phyloP scores from a whole-genome alignment of 768 basidiomycete genomes.

The Boletales sp. region DNA sequence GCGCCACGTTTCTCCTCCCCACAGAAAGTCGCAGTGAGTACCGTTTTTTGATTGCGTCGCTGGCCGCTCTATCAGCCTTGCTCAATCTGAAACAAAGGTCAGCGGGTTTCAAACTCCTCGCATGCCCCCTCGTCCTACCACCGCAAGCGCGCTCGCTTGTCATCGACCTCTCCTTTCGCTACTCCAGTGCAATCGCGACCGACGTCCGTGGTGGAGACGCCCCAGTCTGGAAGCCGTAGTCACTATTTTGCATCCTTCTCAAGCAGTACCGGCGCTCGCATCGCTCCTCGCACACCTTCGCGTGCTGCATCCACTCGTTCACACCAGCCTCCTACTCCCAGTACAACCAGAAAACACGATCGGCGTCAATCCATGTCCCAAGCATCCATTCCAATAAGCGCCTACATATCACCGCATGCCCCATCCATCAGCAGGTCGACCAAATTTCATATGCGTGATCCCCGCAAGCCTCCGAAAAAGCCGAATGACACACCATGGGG shows the following conservation, averaged over 20 bases:
- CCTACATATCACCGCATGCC: conserved; percentile 73
- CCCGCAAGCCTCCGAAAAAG: conserved; percentile 56
- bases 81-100: conserved; percentile 37
- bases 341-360: conserved; percentile 26
- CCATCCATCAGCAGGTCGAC: conserved; percentile 61
- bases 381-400: conserved; percentile 75
- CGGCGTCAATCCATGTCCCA: conserved; percentile 59
- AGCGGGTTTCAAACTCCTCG: conserved; percentile 51
- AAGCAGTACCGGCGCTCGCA: conserved; percentile 30
- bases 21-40: conserved; percentile 56
- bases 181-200: conserved; percentile 32
- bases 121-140: conserved; percentile 71
- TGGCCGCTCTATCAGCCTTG: conserved; percentile 19
- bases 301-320: conserved; percentile 36
- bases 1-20: conserved; percentile 60
- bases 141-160: conserved; percentile 66
- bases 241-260: conserved; percentile 31
- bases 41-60: conserved; percentile 14
- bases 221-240: conserved; percentile 13
- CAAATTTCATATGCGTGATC: conserved; percentile 79
- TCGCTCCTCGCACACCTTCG: conserved; percentile 32
- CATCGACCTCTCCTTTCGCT: conserved; percentile 35
- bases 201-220: conserved; percentile 26
- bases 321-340: conserved; percentile 24
- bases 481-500: conserved; percentile 60